These are phyloP conservation scores for Pseudocercospora cruenta DNA, from an alignment of 2,329 filamentous ascomycete genomes.

Conservation along the genomic window DNA sequence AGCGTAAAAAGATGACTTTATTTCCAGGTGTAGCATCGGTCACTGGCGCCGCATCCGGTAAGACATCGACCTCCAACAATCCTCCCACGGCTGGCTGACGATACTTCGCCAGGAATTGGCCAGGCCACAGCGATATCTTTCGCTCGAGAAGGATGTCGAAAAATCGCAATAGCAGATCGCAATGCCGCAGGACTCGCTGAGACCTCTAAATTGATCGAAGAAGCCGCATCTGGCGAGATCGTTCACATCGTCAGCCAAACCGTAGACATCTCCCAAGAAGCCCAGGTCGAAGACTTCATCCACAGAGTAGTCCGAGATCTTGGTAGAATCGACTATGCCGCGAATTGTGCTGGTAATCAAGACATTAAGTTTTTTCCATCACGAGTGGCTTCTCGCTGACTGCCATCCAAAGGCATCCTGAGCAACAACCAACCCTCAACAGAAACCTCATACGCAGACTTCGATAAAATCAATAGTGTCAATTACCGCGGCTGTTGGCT, in stretches of 20 bases:
- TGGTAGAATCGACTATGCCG: slow-evolving; percentile 51
- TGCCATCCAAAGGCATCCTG: slow-evolving; percentile 41
- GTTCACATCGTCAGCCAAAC: slow-evolving; percentile 33
- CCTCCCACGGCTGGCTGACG: neutral
- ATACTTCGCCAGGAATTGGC: slow-evolving; percentile 44
- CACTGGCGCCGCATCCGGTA: slow-evolving; percentile 41
- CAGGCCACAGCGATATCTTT: slow-evolving; percentile 50
- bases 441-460: slow-evolving; percentile 43
- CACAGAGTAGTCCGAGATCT: slow-evolving; percentile 40
- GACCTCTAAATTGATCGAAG: slow-evolving; percentile 39
- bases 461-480: slow-evolving; percentile 48
- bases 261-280: slow-evolving; percentile 44
- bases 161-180: slow-evolving; percentile 48
- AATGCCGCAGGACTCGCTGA: slow-evolving; percentile 40
- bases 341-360: slow-evolving; percentile 46
- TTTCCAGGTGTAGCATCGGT: slow-evolving; percentile 41
- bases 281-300: slow-evolving; percentile 42
- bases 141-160: slow-evolving; percentile 49
- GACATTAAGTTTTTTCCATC: too few relatives aligned
- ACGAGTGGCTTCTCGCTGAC: slow-evolving; percentile 6
- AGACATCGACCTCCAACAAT: neutral
- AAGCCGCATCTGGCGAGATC: slow-evolving; percentile 26
- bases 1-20: slow-evolving; percentile 26
- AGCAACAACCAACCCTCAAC: slow-evolving; percentile 44
- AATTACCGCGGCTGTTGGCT: slow-evolving; percentile 54